Percentiles rank a stretch among this genome's conserved stretches.
These are phyloP conservation scores for Sclerotinia spermophila DNA, from an alignment of 2,329 filamentous ascomycete genomes.

Conservation along the genomic window DNA sequence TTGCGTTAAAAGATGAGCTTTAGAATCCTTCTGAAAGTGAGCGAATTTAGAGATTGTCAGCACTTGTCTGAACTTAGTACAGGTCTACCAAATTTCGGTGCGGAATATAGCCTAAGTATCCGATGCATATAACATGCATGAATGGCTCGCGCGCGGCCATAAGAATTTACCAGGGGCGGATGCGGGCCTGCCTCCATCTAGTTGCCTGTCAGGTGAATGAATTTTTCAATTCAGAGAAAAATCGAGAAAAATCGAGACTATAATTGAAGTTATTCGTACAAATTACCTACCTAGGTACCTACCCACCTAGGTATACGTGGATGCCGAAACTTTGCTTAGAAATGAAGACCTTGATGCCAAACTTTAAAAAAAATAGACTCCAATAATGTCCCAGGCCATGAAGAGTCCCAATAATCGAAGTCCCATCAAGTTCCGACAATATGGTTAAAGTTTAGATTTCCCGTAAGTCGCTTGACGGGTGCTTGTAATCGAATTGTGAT, in stretches of 20 bases:
- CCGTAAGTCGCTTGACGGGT: slow-evolving; percentile 7
- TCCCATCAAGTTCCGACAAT: slow-evolving; percentile 16
- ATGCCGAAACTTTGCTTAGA: not conserved
- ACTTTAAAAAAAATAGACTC: not conserved
- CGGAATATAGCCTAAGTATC: slow-evolving; percentile 6
- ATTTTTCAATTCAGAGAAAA: not conserved
- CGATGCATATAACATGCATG: slow-evolving; percentile 8
- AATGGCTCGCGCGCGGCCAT: not conserved
- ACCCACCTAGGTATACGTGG: not conserved
- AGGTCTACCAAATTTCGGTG: not conserved
- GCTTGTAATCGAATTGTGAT: not conserved
- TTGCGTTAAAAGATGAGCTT: not conserved
- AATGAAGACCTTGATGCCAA: not conserved
- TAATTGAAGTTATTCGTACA: not conserved
- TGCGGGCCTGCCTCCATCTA: slow-evolving; percentile 6
- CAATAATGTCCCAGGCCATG: not conserved
- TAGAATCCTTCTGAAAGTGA: slow-evolving; percentile 4
- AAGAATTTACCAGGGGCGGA: slow-evolving; percentile 1
- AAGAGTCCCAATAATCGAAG: not conserved
- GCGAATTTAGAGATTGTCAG: slow-evolving; percentile 8
- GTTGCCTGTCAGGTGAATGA: not conserved
- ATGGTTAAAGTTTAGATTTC: slow-evolving; percentile 20
- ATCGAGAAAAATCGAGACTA: not conserved
- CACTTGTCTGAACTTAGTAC: slow-evolving; percentile 10
- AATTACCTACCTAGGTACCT: not conserved